These are phyloP conservation scores for Paxillus involutus DNA, from an alignment of 768 basidiomycete species.

Conservation along the genomic window DNA sequence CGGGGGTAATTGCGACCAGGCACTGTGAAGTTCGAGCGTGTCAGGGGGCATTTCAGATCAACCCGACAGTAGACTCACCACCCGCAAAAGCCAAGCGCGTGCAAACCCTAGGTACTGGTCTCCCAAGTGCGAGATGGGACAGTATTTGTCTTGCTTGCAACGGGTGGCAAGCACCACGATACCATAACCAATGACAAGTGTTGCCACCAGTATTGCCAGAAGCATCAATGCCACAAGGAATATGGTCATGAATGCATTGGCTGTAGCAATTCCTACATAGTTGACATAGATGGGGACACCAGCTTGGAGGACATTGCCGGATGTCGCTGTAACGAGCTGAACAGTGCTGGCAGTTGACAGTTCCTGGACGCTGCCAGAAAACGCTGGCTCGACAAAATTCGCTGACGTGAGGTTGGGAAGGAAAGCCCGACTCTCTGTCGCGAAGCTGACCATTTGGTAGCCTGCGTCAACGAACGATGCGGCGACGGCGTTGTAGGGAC, in stretches of 20 bases:
- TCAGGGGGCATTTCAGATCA: conserved; percentile 3
- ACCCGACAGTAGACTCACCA: conserved; percentile 47
- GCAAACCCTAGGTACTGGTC: conserved; percentile 46
- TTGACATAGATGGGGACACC: conserved; percentile 85
- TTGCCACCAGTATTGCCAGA: conserved; percentile 53
- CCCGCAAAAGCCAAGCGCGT: conserved; percentile 61
- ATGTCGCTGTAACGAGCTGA: conserved; percentile 61
- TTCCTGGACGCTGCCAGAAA: conserved; percentile 25
- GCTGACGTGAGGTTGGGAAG: conserved; percentile 11
- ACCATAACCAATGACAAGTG: conserved; percentile 54
- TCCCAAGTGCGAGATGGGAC: conserved; percentile 18
- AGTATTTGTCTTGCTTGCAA: conserved; percentile 18
- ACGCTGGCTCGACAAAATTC: neutral
- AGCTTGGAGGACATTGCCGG: conserved; percentile 68
- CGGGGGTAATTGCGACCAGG: conserved; percentile 64
- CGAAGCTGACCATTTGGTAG: conserved; percentile 1
- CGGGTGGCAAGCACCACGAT: conserved; percentile 31
- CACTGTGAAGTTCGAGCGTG: conserved; percentile 36
- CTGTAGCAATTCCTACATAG: conserved; percentile 72
- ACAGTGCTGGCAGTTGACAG: conserved; percentile 39
- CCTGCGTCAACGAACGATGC: neutral
- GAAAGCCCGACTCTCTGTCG: conserved; percentile 6
- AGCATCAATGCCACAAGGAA: conserved; percentile 74
- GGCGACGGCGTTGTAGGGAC: conserved; percentile 63
- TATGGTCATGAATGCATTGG: conserved; percentile 89